phyloP scores from a whole-genome alignment of 768 basidiomycete genomes.

The Trametes meyenii region DNA sequence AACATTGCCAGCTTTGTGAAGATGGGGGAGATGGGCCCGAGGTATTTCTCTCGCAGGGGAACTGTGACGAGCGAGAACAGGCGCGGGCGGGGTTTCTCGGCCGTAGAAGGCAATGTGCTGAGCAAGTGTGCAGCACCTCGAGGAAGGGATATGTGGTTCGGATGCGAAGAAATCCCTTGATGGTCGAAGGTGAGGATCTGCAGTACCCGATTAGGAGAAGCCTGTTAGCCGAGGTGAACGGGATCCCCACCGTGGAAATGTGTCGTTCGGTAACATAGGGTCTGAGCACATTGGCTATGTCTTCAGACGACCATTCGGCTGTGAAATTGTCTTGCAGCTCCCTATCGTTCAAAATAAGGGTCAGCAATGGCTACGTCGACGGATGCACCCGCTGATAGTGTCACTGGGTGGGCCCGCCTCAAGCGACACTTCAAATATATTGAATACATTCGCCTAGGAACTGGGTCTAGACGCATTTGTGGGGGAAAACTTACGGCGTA shows the following conservation, averaged over 20 bases:
- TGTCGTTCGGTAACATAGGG: slow-evolving; percentile 59
- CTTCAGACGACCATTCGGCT: slow-evolving; percentile 58
- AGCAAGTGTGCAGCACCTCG: slow-evolving; percentile 54
- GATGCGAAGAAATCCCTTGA: slow-evolving; percentile 78
- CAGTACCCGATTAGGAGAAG: not conserved
- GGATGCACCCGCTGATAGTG: not conserved
- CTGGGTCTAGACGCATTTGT: too few species aligned
- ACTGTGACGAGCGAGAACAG: slow-evolving; percentile 66
- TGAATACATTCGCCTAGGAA: too few species aligned
- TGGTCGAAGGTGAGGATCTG: slow-evolving; percentile 89
- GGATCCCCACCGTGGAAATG: slow-evolving; percentile 58
- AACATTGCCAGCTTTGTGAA: slow-evolving; percentile 45
- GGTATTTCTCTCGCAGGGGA: slow-evolving; percentile 62
- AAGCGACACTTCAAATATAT: too few species aligned
- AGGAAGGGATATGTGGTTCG: slow-evolving; percentile 80
- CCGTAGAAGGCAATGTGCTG: slow-evolving; percentile 15
- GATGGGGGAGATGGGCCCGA: slow-evolving; percentile 53
- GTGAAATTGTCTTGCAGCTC: slow-evolving; percentile 78
- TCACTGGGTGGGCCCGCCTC: not conserved
- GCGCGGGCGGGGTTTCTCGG: slow-evolving; percentile 35
- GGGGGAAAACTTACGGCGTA: slow-evolving; percentile 59
- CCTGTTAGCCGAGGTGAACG: not conserved
- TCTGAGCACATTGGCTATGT: slow-evolving; percentile 60
- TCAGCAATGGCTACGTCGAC: not conserved
- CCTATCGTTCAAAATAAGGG: slow-evolving; percentile 35